Conservation (phyloP, 495 filamentous ascomycete genomes). For the Aspergillus leporis region DNA sequence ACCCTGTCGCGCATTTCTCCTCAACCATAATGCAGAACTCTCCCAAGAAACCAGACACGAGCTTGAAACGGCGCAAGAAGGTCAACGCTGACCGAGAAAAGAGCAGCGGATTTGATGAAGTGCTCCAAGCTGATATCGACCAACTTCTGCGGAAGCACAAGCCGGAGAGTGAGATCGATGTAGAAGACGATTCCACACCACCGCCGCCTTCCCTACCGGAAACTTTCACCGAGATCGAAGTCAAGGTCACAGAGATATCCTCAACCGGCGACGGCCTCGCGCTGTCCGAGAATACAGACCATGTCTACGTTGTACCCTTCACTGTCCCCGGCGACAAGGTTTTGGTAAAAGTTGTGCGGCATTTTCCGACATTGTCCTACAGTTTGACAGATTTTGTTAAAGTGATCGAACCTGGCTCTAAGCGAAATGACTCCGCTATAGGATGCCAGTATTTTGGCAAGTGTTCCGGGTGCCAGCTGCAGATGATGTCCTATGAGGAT, state of each 20-base stretch:
- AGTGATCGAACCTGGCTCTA: slow-evolving; percentile 68
- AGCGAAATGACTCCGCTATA: slow-evolving; percentile 75
- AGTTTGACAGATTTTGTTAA: slow-evolving; percentile 77
- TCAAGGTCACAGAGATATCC: slow-evolving; percentile 72
- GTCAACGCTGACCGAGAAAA: slow-evolving; percentile 44
- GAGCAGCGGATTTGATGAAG: slow-evolving; percentile 59
- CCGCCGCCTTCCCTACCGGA: slow-evolving; percentile 54
- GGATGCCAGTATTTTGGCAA: slow-evolving; percentile 81
- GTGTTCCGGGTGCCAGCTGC: slow-evolving; percentile 94
- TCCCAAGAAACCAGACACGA: slow-evolving; percentile 28
- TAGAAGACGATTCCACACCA: slow-evolving; percentile 22
- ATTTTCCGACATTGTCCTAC: slow-evolving; percentile 61
- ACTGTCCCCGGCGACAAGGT: slow-evolving; percentile 80
- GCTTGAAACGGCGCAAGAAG: slow-evolving; percentile 56
- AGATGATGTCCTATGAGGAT: slow-evolving; percentile 88
- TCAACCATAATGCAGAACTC: slow-evolving; percentile 31
- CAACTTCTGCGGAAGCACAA: slow-evolving; percentile 56
- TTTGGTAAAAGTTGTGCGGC: slow-evolving; percentile 74
- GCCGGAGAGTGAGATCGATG: slow-evolving; percentile 25
- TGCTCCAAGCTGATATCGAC: slow-evolving; percentile 70
- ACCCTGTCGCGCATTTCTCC: slow-evolving; percentile 23
- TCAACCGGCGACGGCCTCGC: slow-evolving; percentile 92
- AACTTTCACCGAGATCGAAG: slow-evolving; percentile 72
- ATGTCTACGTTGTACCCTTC: slow-evolving; percentile 89
- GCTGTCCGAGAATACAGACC: slow-evolving; percentile 58